Percentiles rank a stretch among this genome's conserved stretches.
phyloP scores from a whole-genome alignment of 768 basidiomycete genomes.

The Podaxis mareebaensis region DNA sequence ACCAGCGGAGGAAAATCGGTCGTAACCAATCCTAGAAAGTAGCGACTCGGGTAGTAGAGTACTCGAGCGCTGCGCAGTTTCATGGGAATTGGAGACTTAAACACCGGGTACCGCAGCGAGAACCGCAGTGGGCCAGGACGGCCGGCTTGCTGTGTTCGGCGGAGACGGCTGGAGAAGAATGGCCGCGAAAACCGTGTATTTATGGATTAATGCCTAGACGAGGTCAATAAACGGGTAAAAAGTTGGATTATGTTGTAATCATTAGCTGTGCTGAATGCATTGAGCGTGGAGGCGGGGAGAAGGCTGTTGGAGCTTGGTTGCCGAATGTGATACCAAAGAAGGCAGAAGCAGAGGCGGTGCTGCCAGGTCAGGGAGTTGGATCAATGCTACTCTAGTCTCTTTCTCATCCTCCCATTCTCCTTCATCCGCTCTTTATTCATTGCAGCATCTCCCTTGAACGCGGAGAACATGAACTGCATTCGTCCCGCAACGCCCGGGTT shows the following conservation, averaged over 20 bases:
- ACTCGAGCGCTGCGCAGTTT: not conserved
- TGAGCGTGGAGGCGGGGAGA: not conserved
- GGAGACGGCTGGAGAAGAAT: not conserved
- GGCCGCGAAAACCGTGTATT: not conserved
- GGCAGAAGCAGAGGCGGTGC: conserved; percentile 10
- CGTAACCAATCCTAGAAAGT: not conserved
- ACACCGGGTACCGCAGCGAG: not conserved
- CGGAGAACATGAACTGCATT: conserved; percentile 54
- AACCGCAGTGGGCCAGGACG: not conserved
- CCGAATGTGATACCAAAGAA: not conserved
- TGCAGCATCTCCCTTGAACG: not conserved
- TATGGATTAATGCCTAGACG: not conserved
- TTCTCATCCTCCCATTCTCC: not conserved
- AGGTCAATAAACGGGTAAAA: too few species aligned
- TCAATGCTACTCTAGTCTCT: not conserved
- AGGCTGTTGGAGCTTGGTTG: not conserved
- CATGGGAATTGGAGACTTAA: not conserved
- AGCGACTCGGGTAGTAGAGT: not conserved
- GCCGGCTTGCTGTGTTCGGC: not conserved
- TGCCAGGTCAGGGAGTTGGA: not conserved
- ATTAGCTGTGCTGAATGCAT: not conserved
- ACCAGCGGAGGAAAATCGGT: not conserved
- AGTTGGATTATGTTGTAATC: not conserved
- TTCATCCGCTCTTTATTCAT: not conserved
- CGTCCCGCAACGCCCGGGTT: conserved; percentile 92